A percentile compares a stretch with the other conserved stretches of the same genome.
These are phyloP conservation scores for Pichia gijzeniarum DNA, from an alignment of 805 yeast species.

Conservation along the genomic window DNA sequence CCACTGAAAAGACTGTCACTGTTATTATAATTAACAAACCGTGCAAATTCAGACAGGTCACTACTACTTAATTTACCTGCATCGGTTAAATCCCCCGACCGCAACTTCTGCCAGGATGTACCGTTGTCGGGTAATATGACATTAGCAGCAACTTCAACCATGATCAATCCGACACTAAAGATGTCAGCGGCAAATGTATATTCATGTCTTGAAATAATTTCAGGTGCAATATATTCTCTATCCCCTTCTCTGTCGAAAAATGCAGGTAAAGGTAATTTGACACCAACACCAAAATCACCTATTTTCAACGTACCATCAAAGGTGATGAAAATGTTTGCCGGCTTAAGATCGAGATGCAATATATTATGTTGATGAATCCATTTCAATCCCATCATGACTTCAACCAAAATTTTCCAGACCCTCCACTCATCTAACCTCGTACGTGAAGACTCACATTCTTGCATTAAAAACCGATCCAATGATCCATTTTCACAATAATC, in stretches of 20 bases:
- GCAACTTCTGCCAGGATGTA: slow-evolving; percentile 88
- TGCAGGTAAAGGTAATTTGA: slow-evolving; percentile 64
- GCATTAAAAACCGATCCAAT: slow-evolving; percentile 69
- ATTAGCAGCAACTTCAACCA: slow-evolving; percentile 94
- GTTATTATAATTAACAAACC: neutral
- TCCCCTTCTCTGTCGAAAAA: slow-evolving; percentile 93
- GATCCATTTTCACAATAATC: slow-evolving; percentile 93
- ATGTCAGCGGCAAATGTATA: slow-evolving; percentile 93
- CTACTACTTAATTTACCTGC: slow-evolving; percentile 82
- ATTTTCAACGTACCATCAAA: slow-evolving; percentile 92
- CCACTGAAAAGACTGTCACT: neutral
- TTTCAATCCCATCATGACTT: slow-evolving; percentile 69
- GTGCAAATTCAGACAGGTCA: slow-evolving; percentile 38
- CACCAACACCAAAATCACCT: slow-evolving; percentile 95
- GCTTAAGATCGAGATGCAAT: slow-evolving; percentile 86
- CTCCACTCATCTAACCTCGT: slow-evolving; percentile 91
- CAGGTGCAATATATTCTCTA: slow-evolving; percentile 96
- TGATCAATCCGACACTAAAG: slow-evolving; percentile 87
- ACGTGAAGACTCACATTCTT: slow-evolving; percentile 61
- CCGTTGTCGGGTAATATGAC: slow-evolving; percentile 94
- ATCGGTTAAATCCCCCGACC: slow-evolving; percentile 93
- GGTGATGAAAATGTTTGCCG: slow-evolving; percentile 89
- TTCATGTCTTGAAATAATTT: slow-evolving; percentile 71
- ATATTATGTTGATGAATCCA: slow-evolving; percentile 74
- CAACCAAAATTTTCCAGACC: slow-evolving; percentile 92